Evolutionary conservation across 306 rosid genomes (phyloP), one percentile per base, ranked within the genome.

Genomic region (Astragalus membranaceus): DNA sequence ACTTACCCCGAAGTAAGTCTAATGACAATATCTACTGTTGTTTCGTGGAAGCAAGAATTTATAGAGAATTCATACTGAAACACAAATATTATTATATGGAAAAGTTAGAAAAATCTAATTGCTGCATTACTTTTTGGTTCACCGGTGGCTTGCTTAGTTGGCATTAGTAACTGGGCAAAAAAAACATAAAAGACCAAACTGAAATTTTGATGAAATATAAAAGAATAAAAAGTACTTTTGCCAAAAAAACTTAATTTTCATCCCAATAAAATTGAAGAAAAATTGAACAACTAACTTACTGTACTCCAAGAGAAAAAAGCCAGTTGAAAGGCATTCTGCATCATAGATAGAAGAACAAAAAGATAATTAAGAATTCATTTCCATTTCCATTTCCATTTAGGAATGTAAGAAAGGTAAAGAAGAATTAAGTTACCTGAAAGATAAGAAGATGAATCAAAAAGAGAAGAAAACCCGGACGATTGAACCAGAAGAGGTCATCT

Each of bases 401-500:
- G 4, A 26, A 26, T 26, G 4, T 26, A 26, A 26, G 30, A 3
- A 39, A 39, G 9, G 8, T 13, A 67, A 49, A 13, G 14, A 70
- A 70, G 36, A 59, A 0, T 23, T 51, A 62, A 60, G 51, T 14
- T 53, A 88, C 96, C 95, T 82, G 92, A 70, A 93, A 90, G 57
- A 93, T 86, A 68, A 81, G 92, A 56, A 88, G 69, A 79, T 90
- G 96, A 68, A 93, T 67, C 73, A 87, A 64, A 48, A 62, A 85
- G 72, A 93, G 97, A 50, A 88, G 74, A 65, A 90, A 67, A 0
- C 70, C 55, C 0, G 98, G 98, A 5, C 44, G 50, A 7, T 86
- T 86, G 53, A 93, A 93, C 98, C 98, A 93, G 56, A 93, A 93
- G 32, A 85, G 82, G 2, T 90, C 81, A 41, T 93, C 97, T 3